Evolutionary conservation across 805 yeast genomes (phyloP).

Genomic region (Cyberlindnera mississippiensis): DNA sequence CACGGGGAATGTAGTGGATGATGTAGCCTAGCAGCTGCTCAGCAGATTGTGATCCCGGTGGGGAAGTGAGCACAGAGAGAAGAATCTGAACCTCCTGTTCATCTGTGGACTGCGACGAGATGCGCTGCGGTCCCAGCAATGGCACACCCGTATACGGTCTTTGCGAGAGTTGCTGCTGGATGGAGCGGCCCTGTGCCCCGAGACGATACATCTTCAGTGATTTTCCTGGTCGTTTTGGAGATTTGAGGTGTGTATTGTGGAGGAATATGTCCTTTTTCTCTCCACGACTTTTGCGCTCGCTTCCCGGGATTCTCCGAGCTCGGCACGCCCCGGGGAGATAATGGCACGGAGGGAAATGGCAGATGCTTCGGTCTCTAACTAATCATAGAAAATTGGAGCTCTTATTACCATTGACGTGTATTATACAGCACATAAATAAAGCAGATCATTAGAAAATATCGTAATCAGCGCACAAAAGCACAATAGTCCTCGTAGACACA

Average conservation of each 20-base stretch:
- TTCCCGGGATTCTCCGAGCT: too few relatives aligned
- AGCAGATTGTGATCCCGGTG: slow-evolving; percentile 2
- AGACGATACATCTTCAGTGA: slow-evolving; percentile 28
- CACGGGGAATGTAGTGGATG: slow-evolving; percentile 42
- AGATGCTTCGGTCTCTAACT: too few relatives aligned
- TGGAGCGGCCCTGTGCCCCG: slow-evolving; percentile 27
- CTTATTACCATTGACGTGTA: too few relatives aligned
- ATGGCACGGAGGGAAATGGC: too few relatives aligned
- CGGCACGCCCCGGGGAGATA: too few relatives aligned
- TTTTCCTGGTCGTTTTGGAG: too few relatives aligned
- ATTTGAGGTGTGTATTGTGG: too few relatives aligned
- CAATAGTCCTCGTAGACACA: slow-evolving; percentile 6
- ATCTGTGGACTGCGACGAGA: slow-evolving; percentile 28
- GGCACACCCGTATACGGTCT: slow-evolving; percentile 28
- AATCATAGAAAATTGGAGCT: too few relatives aligned
- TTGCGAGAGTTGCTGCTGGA: slow-evolving; percentile 17
- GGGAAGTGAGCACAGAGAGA: slow-evolving; percentile 14
- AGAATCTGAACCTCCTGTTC: slow-evolving; percentile 28
- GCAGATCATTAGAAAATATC: too few relatives aligned
- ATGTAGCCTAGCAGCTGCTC: slow-evolving; percentile 34
- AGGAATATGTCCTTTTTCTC: too few relatives aligned
- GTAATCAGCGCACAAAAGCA: slow-evolving; percentile 4
- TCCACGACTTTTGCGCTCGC: too few relatives aligned
- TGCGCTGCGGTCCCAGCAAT: slow-evolving; percentile 27
- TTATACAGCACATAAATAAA: too few relatives aligned